Base-by-base conservation (phyloP, 164 flowering plant species). In the Sextonia rubra region DNA sequence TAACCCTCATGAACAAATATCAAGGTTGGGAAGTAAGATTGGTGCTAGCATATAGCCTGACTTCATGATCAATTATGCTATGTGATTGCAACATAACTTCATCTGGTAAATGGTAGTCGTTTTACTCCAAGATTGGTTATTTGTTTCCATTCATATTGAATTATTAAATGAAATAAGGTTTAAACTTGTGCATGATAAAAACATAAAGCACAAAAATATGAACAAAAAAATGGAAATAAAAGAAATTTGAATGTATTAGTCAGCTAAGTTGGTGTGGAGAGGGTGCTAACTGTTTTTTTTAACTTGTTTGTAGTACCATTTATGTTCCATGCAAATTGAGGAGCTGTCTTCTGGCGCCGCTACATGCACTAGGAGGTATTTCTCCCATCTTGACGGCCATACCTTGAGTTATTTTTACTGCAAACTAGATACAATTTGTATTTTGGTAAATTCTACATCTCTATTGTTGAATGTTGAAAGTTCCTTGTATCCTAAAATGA, bases 241-340 rank as follows among this genome's bases (percentile, higher is more conserved):
- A 66, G 47, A 18, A 66, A 32, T 66, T 52, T 66, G 66, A 63
- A 63, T 25, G 30, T 63, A 24, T 37, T 20, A 30, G 9, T 12
- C 14, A 17, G 70, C 70, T 44, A 49, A 30, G 44, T 64, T 48
- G 27, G 70, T 11, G 1, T 22, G 8, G 30, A 68, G 12, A 9
- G 29, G 30, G 26, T 48, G 58, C 60, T 68, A 2, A 47, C 60
- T 12, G n/a, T n/a, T 47, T 49, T 23, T 14, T 22, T 48, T 49
- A 22, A 68, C 25, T 60, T 60, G n/a, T 70, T n/a, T 70, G 73
- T 64, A 70, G 73, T 37, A 37, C 73, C 73, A 29, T 70, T 70
- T 70, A 23, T 70, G 44, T 2, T 70, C 52, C 60, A 70, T 70
- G 49, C 73, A 30, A 70, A 60, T 70, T 58, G 65, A 70, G 65